phyloP scores from a whole-genome alignment of 148 eudicot genomes.

The Rhododendron mucronatum region DNA sequence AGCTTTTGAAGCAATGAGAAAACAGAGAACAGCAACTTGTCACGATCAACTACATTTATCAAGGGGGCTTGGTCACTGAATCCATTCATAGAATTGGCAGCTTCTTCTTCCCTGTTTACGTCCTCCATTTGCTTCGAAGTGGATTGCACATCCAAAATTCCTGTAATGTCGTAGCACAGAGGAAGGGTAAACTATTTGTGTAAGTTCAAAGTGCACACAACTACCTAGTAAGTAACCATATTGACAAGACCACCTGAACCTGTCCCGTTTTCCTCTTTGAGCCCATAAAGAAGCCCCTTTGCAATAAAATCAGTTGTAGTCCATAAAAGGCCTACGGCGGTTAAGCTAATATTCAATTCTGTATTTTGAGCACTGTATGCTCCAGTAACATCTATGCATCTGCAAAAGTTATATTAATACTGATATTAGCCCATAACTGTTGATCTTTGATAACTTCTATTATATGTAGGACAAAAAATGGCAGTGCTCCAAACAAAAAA shows the following conservation, averaged over 20 bases:
- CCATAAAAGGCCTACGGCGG: conserved; percentile 93
- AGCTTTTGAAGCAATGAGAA: conserved; percentile 84
- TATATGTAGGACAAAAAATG: not conserved
- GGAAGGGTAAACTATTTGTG: not conserved
- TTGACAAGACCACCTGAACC: conserved; percentile 21
- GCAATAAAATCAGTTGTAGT: conserved; percentile 93
- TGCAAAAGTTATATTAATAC: conserved; percentile 22
- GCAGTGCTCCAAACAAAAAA: not conserved
- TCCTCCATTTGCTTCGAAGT: conserved; percentile 26
- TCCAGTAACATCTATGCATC: conserved; percentile 94
- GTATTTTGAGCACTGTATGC: conserved; percentile 93
- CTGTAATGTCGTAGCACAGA: conserved; percentile 16
- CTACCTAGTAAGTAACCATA: not conserved
- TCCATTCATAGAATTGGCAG: conserved; percentile 19
- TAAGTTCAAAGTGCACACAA: not conserved
- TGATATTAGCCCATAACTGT: not conserved
- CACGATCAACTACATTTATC: conserved; percentile 50
- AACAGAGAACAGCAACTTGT: conserved; percentile 65
- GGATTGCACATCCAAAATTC: conserved; percentile 17
- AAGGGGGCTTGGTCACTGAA: conserved; percentile 34
- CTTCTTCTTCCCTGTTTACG: conserved; percentile 32
- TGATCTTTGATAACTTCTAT: not conserved
- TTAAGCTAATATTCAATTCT: conserved; percentile 92
- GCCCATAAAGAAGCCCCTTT: conserved; percentile 50
- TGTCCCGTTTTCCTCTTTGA: conserved; percentile 39